Evolutionary conservation across 805 yeast species (phyloP).

Genomic region (Candida coleopterorum): DNA sequence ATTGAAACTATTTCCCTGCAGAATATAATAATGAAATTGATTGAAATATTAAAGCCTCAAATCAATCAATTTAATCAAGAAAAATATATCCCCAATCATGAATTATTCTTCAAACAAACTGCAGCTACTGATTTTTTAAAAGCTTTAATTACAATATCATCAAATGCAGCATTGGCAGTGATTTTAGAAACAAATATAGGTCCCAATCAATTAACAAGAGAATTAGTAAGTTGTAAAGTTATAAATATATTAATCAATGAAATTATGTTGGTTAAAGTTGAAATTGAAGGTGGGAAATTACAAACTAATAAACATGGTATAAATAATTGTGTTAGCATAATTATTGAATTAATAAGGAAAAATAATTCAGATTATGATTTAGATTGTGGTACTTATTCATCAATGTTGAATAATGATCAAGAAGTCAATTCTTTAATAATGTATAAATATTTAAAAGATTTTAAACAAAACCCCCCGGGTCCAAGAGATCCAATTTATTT

Average conservation of each 20-base stretch:
- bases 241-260: slow-evolving; percentile 63
- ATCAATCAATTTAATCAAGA: slow-evolving; percentile 45
- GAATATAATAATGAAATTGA: slow-evolving; percentile 63
- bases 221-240: slow-evolving; percentile 73
- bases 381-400: slow-evolving; percentile 76
- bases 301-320: slow-evolving; percentile 73
- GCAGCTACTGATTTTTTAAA: slow-evolving; percentile 95
- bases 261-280: slow-evolving; percentile 49
- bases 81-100: slow-evolving; percentile 23
- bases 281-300: slow-evolving; percentile 9
- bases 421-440: slow-evolving; percentile 39
- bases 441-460: slow-evolving; percentile 42
- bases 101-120: slow-evolving; percentile 57
- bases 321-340: slow-evolving; percentile 90
- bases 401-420: slow-evolving; percentile 34
- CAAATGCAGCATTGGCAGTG: slow-evolving; percentile 65
- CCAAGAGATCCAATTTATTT: slow-evolving; percentile 89
- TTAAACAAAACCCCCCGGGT: slow-evolving; percentile 86
- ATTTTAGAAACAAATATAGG: slow-evolving; percentile 91
- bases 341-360: slow-evolving; percentile 90
- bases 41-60: slow-evolving; percentile 66
- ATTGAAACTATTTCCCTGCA: slow-evolving; percentile 73
- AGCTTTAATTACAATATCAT: slow-evolving; percentile 90
- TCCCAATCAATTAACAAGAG: slow-evolving; percentile 90
- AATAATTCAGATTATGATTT: slow-evolving; percentile 94